Evolutionary conservation across 352 stramenopile species (phyloP), one percentile per base, ranked within the genome.

Genomic region (Phytophthora quininea): DNA sequence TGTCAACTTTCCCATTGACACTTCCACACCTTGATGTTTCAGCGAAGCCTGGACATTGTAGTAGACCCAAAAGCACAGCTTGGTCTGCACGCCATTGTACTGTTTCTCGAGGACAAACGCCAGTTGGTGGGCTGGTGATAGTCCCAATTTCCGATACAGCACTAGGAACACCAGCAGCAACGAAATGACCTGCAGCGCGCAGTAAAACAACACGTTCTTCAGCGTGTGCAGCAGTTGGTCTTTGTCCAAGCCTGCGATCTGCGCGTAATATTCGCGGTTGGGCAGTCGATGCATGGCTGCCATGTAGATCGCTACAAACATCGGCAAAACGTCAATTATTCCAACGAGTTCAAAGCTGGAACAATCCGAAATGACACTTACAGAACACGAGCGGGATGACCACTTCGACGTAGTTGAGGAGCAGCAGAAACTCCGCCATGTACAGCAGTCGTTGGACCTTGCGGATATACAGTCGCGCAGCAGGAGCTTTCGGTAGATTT

Each of bases 81-180:
- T 82, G 40, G 48, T 19, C 37, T 78, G 77, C 10, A 81, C 49
- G 5, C 73, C 52, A 4, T 30, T 45, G 33, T 53, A 62, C 29
- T 86, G 71, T 27, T 63, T 71, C 3, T 70, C 56, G 15, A 86
- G 54, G n/a, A 85, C 69, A 29, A 88, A 86, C 8, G 67, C 64
- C 6, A 81, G 33, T 37, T 80, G 74, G 9, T 55, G 47, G 31
- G 77, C 62, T 0, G 67, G 46, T 3, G 69, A 79, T 3, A 82
- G 40, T 1, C 56, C 47, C 29, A 85, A 50, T 48, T 75, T 70
- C 45, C 35, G 58, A 35, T 59, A 46, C 4, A 85, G 24, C 5
- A 67, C 60, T 30, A 63, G 37, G 33, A 71, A 24, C 2, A 84
- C 51, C 9, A 71, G 15, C 33, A 80, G 12, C 14, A 77, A 69